These are phyloP conservation scores for Xanthoconium stramineum DNA, from an alignment of 768 basidiomycete genomes.

Conservation along the genomic window DNA sequence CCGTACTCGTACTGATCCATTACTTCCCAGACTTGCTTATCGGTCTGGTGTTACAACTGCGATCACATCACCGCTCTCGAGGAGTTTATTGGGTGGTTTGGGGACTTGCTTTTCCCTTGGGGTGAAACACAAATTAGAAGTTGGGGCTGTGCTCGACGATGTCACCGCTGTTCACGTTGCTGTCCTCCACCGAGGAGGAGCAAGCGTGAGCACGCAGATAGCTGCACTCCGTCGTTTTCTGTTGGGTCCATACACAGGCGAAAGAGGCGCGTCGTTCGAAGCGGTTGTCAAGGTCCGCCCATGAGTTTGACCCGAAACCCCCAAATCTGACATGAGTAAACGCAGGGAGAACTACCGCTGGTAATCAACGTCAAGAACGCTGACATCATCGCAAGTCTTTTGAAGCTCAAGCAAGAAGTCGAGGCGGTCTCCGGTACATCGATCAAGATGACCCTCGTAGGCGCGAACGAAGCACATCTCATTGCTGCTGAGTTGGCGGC, in stretches of 20 bases:
- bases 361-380: conserved; percentile 68
- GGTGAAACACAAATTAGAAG: conserved; percentile 54
- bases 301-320: not conserved
- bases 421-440: conserved; percentile 33
- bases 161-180: conserved; percentile 63
- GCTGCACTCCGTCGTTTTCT: conserved; percentile 51
- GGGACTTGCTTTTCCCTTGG: conserved; percentile 60
- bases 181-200: conserved; percentile 30
- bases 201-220: conserved; percentile 64
- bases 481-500: conserved; percentile 45
- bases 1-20: conserved; percentile 1
- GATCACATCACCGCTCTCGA: conserved; percentile 54
- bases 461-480: conserved; percentile 54
- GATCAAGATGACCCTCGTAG: conserved; percentile 49
- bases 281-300: conserved; percentile 37
- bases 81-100: conserved; percentile 60
- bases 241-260: conserved; percentile 27
- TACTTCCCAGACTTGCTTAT: conserved; percentile 57
- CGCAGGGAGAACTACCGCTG: conserved; percentile 56
- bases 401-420: conserved; percentile 56
- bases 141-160: conserved; percentile 63
- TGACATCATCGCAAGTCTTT: conserved; percentile 70
- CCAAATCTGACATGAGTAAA: conserved; percentile 7
- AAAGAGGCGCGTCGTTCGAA: conserved; percentile 31
- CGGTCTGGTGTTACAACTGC: conserved; percentile 70